These are phyloP conservation scores for Fusarium poae DNA, from an alignment of 2,329 filamentous ascomycete species.

Conservation along the genomic window DNA sequence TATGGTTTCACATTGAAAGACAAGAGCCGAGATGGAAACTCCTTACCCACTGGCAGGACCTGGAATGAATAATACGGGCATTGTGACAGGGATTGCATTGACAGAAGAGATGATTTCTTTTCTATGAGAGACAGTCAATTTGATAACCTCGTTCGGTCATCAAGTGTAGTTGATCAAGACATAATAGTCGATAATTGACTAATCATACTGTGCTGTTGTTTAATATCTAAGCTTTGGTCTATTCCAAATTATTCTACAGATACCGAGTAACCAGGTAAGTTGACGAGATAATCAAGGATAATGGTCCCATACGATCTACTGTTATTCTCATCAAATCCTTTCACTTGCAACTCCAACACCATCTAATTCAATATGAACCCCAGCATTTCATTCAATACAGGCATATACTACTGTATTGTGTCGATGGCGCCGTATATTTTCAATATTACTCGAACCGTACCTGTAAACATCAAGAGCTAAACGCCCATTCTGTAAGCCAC, in stretches of 20 bases:
- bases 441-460: conserved; percentile 5
- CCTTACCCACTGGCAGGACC: conserved; percentile 31
- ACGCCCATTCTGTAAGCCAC: conserved; percentile 30
- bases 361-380: not conserved
- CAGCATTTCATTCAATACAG: not conserved
- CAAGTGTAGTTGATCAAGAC: not conserved
- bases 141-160: not conserved
- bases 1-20: conserved; percentile 26
- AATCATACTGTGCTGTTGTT: not conserved
- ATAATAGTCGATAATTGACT: not conserved
- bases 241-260: not conserved
- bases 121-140: not conserved
- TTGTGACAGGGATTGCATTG: conserved; percentile 18
- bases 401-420: not conserved
- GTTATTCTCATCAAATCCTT: conserved; percentile 5
- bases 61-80: conserved; percentile 36
- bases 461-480: conserved; percentile 8
- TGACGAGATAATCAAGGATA: conserved; percentile 13
- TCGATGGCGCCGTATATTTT: conserved; percentile 10
- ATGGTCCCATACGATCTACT: not conserved
- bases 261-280: not conserved
- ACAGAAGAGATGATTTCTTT: not conserved
- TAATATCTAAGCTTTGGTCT: not conserved
- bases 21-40: conserved; percentile 20
- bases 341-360: conserved; percentile 6